Base-by-base conservation (phyloP, 441 rosid genomes). In the Euphorbia schlechtendalii region DNA sequence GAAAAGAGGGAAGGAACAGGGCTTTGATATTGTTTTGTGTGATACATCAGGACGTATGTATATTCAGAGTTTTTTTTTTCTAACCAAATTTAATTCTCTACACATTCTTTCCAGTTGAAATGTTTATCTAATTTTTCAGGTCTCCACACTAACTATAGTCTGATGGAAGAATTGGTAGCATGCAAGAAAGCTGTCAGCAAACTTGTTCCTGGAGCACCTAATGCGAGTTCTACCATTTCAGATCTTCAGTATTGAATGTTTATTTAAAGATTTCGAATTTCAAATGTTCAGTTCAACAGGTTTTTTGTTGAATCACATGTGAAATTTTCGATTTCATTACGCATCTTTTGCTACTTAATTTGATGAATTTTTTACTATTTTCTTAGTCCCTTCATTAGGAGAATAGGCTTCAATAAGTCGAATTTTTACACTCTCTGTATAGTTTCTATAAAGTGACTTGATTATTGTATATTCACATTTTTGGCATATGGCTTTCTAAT, bases 1-100 rank as follows among this genome's bases (percentile, higher is more conserved):
- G 56, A 88, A 88, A 82, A 80, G 77, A 77, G 97, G 97, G 70
- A 88, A 90, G 74, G 85, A 85, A 59, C 78, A 86, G 78, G 95
- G 92, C 71, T 86, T 80, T 72, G 97, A 93, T 71, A 67, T 85
- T 73, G 96, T 93, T 61, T 73, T 93, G 70, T 88, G 98, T 61
- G 98, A 86, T 69, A 93, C 97, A 34, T 93, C 98, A 17, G 98
- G 98, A 78, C 98, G 96, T 92, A 80, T 80, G 96, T 78, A 56
- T 61, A 40, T n/a, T 32, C 56, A 70, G 48, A 62, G 57, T 77
- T 57, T 34, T 51, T 43, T 32, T 43, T 32, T 69, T 8, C 40
- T 34, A 15, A 55, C 58, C 66, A 27, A 59, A 14, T 34, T 48
- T 45, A 25, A 12, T 38, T 55, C 65, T 45, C 5, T 61, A 24